Evolutionary conservation across 345 rosid species (phyloP), one percentile per base, ranked within the genome.

Genomic region (Syzygium oleosum): DNA sequence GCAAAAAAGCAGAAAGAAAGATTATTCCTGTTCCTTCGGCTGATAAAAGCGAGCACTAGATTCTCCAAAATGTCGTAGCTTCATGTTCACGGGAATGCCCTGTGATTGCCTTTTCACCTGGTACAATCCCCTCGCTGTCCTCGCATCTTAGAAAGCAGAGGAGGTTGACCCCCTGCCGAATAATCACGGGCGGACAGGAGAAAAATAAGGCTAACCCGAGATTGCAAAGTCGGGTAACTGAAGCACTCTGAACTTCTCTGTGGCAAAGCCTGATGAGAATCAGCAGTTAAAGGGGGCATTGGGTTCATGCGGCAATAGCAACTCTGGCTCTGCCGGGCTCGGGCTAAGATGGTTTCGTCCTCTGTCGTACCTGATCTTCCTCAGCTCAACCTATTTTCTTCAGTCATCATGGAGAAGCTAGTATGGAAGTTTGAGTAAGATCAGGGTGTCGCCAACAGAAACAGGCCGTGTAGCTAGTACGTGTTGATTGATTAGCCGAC

Each of bases 321-420:
- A 5, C 51, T 11, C 80, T 52, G 51, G 51, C 53, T 56, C 4
- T 34, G 11, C 51, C 51, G 14, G 51, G 59, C 85, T 58, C 51
- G 52, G 61, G 73, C 63, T 4, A 12, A 58, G 53, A 27, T 43
- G 23, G 58, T 43, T 38, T 43, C 68, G 38, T 89, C 87, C 55
- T 88, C 88, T 73, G 6, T 43, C 51, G 89, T 87, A 91, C 91
- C 83, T 91, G 77, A 95, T 94, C 91, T 94, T 92, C 99, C 99
- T 95, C 31, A 93, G 92, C 90, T 95, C 99, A 25, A 94, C 91
- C 52, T 94, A 95, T 34, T 89, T 90, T 87, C 98, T 96, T 89
- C 98, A 90, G 23, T 95, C 94, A 49, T 94, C 94, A 38, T 87
- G 92, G 53, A 89, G 86, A 5, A 95, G 54, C 46, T 91, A 95